Percentiles rank a stretch among this genome's conserved stretches.
Conservation (phyloP, 2,329 filamentous ascomycete genomes). For the Pleomassaria siparia region DNA sequence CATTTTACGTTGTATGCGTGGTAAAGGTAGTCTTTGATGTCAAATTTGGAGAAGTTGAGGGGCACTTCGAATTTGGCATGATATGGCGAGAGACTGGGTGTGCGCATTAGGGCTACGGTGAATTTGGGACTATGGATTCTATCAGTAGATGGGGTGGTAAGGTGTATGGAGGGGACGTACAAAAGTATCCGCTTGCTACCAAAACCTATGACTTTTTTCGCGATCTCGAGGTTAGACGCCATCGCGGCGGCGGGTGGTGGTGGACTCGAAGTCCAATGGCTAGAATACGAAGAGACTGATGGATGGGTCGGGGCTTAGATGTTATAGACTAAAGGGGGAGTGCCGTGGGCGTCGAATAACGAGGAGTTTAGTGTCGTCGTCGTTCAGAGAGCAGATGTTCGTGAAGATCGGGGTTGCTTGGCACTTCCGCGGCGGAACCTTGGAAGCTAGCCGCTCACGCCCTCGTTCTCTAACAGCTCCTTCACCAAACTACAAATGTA, state of each 20-base stretch:
- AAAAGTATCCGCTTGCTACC: slow-evolving; percentile 52
- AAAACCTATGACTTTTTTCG: slow-evolving; percentile 35
- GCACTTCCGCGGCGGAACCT: slow-evolving; percentile 2
- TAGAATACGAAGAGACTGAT: not conserved
- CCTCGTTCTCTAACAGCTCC: too few species aligned
- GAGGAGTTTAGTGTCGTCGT: not conserved
- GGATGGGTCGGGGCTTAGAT: not conserved
- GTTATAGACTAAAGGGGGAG: not conserved
- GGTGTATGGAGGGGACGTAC: slow-evolving; percentile 32
- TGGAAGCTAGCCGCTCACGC: too few species aligned
- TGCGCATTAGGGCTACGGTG: slow-evolving; percentile 75
- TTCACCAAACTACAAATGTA: too few species aligned
- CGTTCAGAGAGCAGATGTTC: not conserved
- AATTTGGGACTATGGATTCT: slow-evolving; percentile 68
- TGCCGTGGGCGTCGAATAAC: not conserved
- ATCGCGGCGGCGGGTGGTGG: not conserved
- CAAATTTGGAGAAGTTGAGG: slow-evolving; percentile 91
- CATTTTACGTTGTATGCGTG: slow-evolving; percentile 78
- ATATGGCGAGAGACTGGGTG: slow-evolving; percentile 69
- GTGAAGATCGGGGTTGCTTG: not conserved
- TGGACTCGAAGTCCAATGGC: slow-evolving; percentile 1
- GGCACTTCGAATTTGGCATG: slow-evolving; percentile 91
- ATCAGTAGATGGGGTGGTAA: not conserved
- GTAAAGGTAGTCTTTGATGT: slow-evolving; percentile 91
- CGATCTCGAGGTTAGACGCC: not conserved